phyloP scores from a whole-genome alignment of 352 stramenopile genomes.

The Globisporangium alternatum region DNA sequence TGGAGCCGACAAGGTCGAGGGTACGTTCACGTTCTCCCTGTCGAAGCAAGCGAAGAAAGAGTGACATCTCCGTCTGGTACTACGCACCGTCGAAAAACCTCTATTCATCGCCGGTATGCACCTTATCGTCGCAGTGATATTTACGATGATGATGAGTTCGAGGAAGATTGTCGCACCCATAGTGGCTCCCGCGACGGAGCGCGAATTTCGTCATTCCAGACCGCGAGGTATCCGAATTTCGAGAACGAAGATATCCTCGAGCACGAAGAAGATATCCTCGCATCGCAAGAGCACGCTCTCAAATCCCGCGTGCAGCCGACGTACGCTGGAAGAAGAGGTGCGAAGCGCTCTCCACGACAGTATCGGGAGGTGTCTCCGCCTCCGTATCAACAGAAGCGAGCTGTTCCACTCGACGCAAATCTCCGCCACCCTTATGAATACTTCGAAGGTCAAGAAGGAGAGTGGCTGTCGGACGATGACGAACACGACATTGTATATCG shows the following conservation, averaged over 20 bases:
- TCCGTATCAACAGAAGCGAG: constrained; percentile 8
- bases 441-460: constrained; percentile 7
- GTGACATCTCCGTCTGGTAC: neutral
- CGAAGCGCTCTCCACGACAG: neutral
- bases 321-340: constrained; percentile 7
- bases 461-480: constrained; percentile 19
- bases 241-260: constrained; percentile 14
- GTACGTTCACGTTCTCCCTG: constrained; percentile 6
- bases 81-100: neutral
- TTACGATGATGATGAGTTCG: constrained; percentile 1
- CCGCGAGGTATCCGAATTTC: constrained; percentile 5
- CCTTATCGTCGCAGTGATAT: constrained; percentile 2
- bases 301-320: neutral
- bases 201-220: neutral
- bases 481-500: constrained; percentile 12
- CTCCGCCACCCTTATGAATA: constrained; percentile 1
- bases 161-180: neutral
- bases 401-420: neutral
- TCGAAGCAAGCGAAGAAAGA: neutral
- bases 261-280: constrained; percentile 15
- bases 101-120: constrained; percentile 8
- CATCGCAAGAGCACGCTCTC: constrained; percentile 9
- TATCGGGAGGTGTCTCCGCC: constrained; percentile 8
- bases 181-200: neutral
- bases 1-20: constrained; percentile 9